Base-by-base conservation (phyloP, 176 grass and related monocot genomes). In the Oryza longistaminata region DNA sequence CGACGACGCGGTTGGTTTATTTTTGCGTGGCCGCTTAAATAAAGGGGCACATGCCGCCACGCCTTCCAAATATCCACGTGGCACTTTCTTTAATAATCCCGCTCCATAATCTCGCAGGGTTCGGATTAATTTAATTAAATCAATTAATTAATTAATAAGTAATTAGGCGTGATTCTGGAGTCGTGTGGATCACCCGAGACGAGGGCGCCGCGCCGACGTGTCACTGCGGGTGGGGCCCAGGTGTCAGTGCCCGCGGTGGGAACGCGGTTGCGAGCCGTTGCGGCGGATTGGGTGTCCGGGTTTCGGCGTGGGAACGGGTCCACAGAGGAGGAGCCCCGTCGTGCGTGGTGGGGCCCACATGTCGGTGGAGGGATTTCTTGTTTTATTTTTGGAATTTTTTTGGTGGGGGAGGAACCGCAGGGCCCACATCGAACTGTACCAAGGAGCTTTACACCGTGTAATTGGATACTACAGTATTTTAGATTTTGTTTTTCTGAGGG, bases 1-100 rank as follows among this genome's bases (percentile, higher is more conserved):
- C 15, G 48, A 21, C 2, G 39, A 27, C n/a, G 52, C 2, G 29
- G 55, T 10, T 17, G 52, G 46, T 31, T 34, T 88, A 50, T 24
- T 61, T 60, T 75, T 14, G 48, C 53, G 53, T 21, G 42, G 31
- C 35, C 61, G 76, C 11, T 85, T 86, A 82, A 22, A 62, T 82
- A 86, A 67, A 86, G 67, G 73, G 67, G 67, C 71, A 19, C 55
- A 61, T 3, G 55, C 55, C 21, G 58, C 21, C 58, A 62, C 58
- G 58, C 58, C 58, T 62, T 62, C 21, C 55, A 21, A 61, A 24
- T 19, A 9, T 24, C 58, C 19, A 62, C 58, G n/a, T 62, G 58
- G 58, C 58, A 35, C 22, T 62, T 10, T 9, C 58, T 24, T 24
- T 10, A 62, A 62, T 10, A 62, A 62, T 10, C 17, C 15, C 58